phyloP scores from a whole-genome alignment of 306 rosid species.

The Sindora glabra region DNA sequence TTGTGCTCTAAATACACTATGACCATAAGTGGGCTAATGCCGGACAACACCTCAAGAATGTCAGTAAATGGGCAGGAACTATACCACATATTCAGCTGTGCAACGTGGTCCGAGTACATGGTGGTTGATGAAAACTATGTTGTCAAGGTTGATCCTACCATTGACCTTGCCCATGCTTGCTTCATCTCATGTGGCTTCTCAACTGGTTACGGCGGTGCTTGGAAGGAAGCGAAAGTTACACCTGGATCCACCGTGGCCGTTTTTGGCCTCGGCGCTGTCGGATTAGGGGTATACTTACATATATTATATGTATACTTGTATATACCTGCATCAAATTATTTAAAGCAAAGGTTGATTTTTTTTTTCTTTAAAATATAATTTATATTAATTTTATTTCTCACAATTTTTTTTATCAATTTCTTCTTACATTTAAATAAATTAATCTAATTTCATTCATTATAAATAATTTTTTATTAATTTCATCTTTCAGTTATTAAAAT shows the following conservation, averaged over 20 bases:
- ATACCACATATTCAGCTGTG: slow-evolving; percentile 21
- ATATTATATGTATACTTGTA: too few species aligned
- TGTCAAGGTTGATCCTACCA: neutral
- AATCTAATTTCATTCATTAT: too few species aligned
- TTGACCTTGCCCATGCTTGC: slow-evolving; percentile 12
- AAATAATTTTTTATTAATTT: too few species aligned
- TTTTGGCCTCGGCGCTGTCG: slow-evolving; percentile 36
- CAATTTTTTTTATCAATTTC: neutral
- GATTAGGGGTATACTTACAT: slow-evolving; percentile 31
- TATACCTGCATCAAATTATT: too few species aligned
- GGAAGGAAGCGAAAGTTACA: slow-evolving; percentile 24
- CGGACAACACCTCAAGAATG: slow-evolving; percentile 21
- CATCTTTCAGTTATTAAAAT: too few species aligned
- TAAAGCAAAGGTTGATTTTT: too few species aligned
- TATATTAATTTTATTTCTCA: too few species aligned
- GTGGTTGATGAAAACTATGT: slow-evolving; percentile 11
- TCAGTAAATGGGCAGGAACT: slow-evolving; percentile 1
- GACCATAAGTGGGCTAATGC: neutral
- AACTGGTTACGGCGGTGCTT: slow-evolving; percentile 27
- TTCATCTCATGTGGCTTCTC: slow-evolving; percentile 36
- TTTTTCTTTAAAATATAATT: too few species aligned
- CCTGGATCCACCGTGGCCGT: slow-evolving; percentile 19
- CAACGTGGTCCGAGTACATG: slow-evolving; percentile 27
- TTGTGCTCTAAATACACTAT: slow-evolving; percentile 24
- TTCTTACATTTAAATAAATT: too few species aligned